phyloP scores from a whole-genome alignment of 352 stramenopile species.

The Halophytophthora polymorphica region DNA sequence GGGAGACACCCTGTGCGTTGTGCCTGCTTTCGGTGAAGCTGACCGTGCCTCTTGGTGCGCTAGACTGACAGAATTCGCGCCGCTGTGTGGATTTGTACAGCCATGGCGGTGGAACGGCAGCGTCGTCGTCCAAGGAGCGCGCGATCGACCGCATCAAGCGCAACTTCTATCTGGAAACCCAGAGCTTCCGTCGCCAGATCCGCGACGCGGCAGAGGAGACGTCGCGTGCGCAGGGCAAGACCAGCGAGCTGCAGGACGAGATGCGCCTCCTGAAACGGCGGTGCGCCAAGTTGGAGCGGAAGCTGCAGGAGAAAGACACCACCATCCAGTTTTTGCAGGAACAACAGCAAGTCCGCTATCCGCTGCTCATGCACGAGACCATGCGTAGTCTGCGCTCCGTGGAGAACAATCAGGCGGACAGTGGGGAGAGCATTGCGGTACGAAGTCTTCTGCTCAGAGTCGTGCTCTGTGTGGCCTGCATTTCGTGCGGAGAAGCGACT shows the following conservation, averaged over 20 bases:
- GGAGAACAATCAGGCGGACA: conserved; percentile 30
- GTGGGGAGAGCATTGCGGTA: conserved; percentile 13
- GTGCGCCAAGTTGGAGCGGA: conserved; percentile 55
- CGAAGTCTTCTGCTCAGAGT: conserved; percentile 1
- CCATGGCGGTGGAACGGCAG: conserved; percentile 1
- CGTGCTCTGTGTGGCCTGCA: no score
- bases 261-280: conserved; percentile 46
- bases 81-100: not conserved
- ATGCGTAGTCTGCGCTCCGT: conserved; percentile 51
- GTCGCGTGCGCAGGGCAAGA: conserved; percentile 20
- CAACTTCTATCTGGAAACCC: conserved; percentile 57
- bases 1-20: not conserved
- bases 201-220: conserved; percentile 25
- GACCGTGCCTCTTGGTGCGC: not conserved
- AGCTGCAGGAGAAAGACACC: conserved; percentile 53
- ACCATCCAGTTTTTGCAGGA: conserved; percentile 49
- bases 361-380: conserved; percentile 60
- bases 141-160: conserved; percentile 52
- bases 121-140: conserved; percentile 20
- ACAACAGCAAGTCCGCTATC: conserved; percentile 47
- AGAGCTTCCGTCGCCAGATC: conserved; percentile 41
- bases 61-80: no score
- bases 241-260: conserved; percentile 37
- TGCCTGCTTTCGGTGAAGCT: not conserved
- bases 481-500: not conserved